phyloP scores from a whole-genome alignment of 2,329 filamentous ascomycete species.

The Fusarium sororula region DNA sequence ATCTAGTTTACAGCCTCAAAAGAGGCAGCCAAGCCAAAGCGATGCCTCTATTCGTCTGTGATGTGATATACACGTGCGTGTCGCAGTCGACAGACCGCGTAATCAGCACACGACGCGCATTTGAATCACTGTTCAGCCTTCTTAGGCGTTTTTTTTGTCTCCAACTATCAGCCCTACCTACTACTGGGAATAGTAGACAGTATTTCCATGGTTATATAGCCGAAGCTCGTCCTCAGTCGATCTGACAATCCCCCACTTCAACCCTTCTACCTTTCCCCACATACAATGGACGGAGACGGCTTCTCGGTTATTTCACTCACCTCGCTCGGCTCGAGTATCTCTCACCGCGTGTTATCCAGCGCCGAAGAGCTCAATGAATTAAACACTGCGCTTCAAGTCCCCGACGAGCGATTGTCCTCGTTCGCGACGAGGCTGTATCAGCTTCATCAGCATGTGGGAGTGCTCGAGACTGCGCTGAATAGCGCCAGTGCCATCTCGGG shows the following conservation, averaged over 20 bases:
- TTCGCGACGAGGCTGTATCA: constrained; percentile 39
- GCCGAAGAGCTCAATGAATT: constrained; percentile 45
- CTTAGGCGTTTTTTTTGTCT: constrained; percentile 5
- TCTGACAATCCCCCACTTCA: neutral
- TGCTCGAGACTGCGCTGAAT: constrained; percentile 42
- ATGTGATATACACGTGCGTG: constrained; percentile 1
- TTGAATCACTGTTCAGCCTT: neutral
- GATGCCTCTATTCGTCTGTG: constrained; percentile 11
- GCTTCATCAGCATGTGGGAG: constrained; percentile 38
- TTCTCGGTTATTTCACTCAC: constrained; percentile 49
- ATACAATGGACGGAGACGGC: constrained; percentile 46
- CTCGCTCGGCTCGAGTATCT: constrained; percentile 44
- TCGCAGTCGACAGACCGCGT: constrained; percentile 18
- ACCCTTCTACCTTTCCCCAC: neutral
- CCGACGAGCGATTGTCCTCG: constrained; percentile 33
- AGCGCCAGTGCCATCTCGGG: constrained; percentile 41
- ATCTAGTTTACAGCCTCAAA: constrained; percentile 15
- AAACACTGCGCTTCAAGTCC: constrained; percentile 17
- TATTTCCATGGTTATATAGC: neutral
- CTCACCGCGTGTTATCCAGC: constrained; percentile 44
- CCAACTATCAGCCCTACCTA: constrained; percentile 18
- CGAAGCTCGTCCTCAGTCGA: constrained; percentile 3
- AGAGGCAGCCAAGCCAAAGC: constrained; percentile 23
- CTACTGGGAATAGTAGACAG: neutral
- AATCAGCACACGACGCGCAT: constrained; percentile 21